Percentiles rank a stretch among this genome's conserved stretches.
These are phyloP conservation scores for Nidularia sp. DNA, from an alignment of 768 basidiomycete genomes.

Conservation along the genomic window DNA sequence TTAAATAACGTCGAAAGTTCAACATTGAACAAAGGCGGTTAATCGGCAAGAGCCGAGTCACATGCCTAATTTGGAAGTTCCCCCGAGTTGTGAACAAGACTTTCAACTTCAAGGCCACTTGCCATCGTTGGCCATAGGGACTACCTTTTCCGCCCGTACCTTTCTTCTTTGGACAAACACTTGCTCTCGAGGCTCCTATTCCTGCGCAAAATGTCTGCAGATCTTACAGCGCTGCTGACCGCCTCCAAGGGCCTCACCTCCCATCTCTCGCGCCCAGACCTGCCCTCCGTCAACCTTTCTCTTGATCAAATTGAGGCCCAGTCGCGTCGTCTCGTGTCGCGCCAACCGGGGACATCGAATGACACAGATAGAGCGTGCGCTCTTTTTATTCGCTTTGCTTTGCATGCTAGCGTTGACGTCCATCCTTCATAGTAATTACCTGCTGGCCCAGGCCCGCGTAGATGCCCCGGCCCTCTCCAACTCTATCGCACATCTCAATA, in stretches of 20 bases:
- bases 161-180: too few species aligned
- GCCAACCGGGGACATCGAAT: constrained; percentile 57
- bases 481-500: constrained; percentile 81
- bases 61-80: too few species aligned
- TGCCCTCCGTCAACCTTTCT: constrained; percentile 85
- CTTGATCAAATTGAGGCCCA: constrained; percentile 95
- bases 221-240: constrained; percentile 68
- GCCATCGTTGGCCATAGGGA: too few species aligned
- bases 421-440: constrained; percentile 61
- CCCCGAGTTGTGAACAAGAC: too few species aligned
- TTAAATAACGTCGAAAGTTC: too few species aligned
- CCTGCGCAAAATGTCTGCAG: constrained; percentile 22
- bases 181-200: background rate
- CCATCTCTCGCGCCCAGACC: constrained; percentile 72
- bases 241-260: constrained; percentile 72
- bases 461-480: constrained; percentile 85
- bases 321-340: constrained; percentile 77
- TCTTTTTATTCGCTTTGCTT: constrained; percentile 1
- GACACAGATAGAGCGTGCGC: constrained; percentile 76
- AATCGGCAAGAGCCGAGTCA: too few species aligned
- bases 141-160: too few species aligned
- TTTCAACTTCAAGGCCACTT: too few species aligned
- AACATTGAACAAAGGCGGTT: too few species aligned
- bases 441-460: constrained; percentile 91
- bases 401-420: constrained; percentile 1